Evolutionary conservation across 768 basidiomycete genomes (phyloP).

Genomic region (Podaxis mareebaensis): DNA sequence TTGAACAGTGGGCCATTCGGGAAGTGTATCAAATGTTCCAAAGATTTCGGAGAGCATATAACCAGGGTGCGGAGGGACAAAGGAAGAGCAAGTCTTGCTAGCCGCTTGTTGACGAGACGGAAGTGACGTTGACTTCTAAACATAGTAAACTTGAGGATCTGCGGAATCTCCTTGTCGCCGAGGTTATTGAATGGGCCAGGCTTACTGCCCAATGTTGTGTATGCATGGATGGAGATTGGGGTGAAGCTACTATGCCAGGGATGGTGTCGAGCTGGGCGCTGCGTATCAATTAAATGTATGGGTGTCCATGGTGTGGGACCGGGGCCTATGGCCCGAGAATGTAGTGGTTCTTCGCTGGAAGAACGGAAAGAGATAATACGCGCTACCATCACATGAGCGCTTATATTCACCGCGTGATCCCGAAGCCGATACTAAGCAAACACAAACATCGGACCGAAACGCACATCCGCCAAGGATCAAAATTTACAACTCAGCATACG

Average conservation of each 20-base stretch:
- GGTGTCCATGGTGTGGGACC: not conserved
- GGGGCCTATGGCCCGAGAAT: not conserved
- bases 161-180: slow-evolving; percentile 14
- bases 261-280: not conserved
- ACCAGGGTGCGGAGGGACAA: slow-evolving; percentile 19
- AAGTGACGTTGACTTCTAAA: not conserved
- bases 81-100: slow-evolving; percentile 20
- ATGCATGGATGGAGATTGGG: not conserved
- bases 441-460: slow-evolving; percentile 7
- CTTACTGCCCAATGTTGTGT: not conserved
- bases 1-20: slow-evolving; percentile 21
- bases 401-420: not conserved
- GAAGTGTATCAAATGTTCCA: slow-evolving; percentile 14
- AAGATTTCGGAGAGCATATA: slow-evolving; percentile 16
- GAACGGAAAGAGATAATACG: no score
- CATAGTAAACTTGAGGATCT: slow-evolving; percentile 13
- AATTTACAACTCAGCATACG: not conserved
- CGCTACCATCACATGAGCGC: no score
- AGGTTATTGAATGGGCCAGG: slow-evolving; percentile 12
- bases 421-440: not conserved
- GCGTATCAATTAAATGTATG: not conserved
- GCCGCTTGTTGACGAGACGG: slow-evolving; percentile 21
- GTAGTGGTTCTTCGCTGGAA: not conserved
- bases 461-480: slow-evolving; percentile 5
- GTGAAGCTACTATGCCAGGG: not conserved